Percentiles rank a stretch among this genome's conserved stretches.
These are phyloP conservation scores for Astrothelium subdiscretum DNA, from an alignment of 495 filamentous ascomycete genomes.

Conservation along the genomic window DNA sequence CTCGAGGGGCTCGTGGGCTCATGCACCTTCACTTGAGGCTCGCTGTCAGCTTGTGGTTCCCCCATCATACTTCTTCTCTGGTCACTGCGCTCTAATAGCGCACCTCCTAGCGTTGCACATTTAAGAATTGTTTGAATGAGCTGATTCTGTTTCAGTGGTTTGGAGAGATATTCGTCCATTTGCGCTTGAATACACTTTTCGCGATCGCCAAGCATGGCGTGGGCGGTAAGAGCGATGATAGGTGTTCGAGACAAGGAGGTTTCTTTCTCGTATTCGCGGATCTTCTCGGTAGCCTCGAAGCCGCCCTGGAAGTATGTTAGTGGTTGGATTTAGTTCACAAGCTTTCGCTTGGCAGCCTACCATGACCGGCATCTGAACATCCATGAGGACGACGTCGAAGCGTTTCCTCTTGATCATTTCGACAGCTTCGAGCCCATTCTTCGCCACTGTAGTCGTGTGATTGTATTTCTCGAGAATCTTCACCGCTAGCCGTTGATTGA, in stretches of 20 bases:
- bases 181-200: constrained; percentile 97
- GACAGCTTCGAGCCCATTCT: constrained; percentile 86
- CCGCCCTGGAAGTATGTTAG: constrained; percentile 49
- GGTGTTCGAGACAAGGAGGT: constrained; percentile 69
- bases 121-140: constrained; percentile 98
- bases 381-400: constrained; percentile 97
- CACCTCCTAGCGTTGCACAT: constrained; percentile 68
- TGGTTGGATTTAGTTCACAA: neutral
- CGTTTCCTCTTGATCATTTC: constrained; percentile 79
- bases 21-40: neutral
- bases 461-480: constrained; percentile 98
- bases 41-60: neutral
- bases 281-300: constrained; percentile 95
- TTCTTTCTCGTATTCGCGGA: constrained; percentile 84
- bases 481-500: constrained; percentile 91
- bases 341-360: constrained; percentile 30
- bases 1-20: neutral
- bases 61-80: constrained; percentile 16
- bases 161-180: constrained; percentile 98
- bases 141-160: constrained; percentile 94
- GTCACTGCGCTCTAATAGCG: constrained; percentile 52
- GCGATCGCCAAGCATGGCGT: constrained; percentile 97
- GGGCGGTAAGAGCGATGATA: constrained; percentile 93
- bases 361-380: constrained; percentile 99
- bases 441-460: constrained; percentile 90